These are phyloP conservation scores for Barnettozyma hawaiiensis DNA, from an alignment of 1,139 yeast genomes.

Conservation along the genomic window DNA sequence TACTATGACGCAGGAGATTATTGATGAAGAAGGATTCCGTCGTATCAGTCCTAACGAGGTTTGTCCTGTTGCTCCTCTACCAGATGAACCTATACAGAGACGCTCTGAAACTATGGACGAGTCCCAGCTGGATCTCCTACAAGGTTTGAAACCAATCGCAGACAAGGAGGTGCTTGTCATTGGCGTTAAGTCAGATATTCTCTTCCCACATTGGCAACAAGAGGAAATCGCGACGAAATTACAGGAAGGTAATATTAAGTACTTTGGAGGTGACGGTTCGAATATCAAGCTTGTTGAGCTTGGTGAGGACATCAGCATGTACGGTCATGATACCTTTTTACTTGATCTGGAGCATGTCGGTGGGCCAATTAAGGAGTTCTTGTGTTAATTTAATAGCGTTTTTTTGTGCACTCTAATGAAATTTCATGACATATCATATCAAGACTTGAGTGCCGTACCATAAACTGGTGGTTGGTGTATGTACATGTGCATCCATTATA, in stretches of 20 bases:
- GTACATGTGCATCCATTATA: background rate
- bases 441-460: no score
- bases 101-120: constrained; percentile 42
- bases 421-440: background rate
- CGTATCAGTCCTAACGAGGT: constrained; percentile 16
- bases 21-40: constrained; percentile 21
- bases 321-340: constrained; percentile 88
- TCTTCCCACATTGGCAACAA: constrained; percentile 95
- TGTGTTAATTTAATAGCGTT: constrained; percentile 33
- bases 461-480: background rate
- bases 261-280: constrained; percentile 29
- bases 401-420: background rate
- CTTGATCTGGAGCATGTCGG: constrained; percentile 78
- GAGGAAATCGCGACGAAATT: constrained; percentile 68
- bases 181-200: constrained; percentile 87
- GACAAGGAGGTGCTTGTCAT: constrained; percentile 67
- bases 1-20: constrained; percentile 30
- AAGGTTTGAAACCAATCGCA: constrained; percentile 61
- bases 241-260: constrained; percentile 34
- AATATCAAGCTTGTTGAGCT: constrained; percentile 63
- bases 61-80: constrained; percentile 17
- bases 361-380: constrained; percentile 60
- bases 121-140: constrained; percentile 51
- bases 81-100: constrained; percentile 24
- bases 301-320: constrained; percentile 68